These are phyloP conservation scores for Dryas integrifolia DNA, from an alignment of 331 rosid species.

Conservation along the genomic window DNA sequence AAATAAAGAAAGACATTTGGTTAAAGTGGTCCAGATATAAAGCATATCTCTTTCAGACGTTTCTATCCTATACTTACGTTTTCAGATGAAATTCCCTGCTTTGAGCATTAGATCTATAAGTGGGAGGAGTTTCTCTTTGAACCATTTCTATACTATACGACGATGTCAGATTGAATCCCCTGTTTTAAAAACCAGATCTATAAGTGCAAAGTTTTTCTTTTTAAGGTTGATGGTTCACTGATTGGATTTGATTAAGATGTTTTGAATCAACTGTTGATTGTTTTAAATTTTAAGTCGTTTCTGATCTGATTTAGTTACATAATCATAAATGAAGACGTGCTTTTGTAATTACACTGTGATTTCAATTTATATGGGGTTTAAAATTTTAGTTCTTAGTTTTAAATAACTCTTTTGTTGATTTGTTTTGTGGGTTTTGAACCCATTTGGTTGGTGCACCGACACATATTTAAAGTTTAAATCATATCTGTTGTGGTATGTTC, in stretches of 20 bases:
- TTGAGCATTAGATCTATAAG: slow-evolving; percentile 5
- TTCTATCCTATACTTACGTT: too few relatives aligned
- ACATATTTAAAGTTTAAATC: too few relatives aligned
- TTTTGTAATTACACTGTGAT: too few relatives aligned
- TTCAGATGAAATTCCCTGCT: neutral
- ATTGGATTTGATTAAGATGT: neutral
- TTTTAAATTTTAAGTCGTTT: neutral
- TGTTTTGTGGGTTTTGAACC: too few relatives aligned
- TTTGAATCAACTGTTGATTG: neutral
- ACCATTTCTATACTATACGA: neutral
- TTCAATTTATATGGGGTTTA: neutral
- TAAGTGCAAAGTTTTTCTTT: neutral
- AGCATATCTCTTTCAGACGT: too few relatives aligned
- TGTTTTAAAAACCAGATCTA: neutral
- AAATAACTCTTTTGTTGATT: too few relatives aligned
- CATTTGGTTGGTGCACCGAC: too few relatives aligned
- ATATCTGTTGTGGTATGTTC: neutral
- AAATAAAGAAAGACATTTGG: neutral
- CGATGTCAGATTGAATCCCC: neutral
- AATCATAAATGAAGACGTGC: neutral
- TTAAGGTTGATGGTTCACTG: neutral
- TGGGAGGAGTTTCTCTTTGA: neutral
- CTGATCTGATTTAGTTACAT: neutral
- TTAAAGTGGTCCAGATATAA: neutral
- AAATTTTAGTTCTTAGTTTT: neutral